Base-by-base conservation (phyloP, 805 yeast species). In the Scheffersomyces spartinae region DNA sequence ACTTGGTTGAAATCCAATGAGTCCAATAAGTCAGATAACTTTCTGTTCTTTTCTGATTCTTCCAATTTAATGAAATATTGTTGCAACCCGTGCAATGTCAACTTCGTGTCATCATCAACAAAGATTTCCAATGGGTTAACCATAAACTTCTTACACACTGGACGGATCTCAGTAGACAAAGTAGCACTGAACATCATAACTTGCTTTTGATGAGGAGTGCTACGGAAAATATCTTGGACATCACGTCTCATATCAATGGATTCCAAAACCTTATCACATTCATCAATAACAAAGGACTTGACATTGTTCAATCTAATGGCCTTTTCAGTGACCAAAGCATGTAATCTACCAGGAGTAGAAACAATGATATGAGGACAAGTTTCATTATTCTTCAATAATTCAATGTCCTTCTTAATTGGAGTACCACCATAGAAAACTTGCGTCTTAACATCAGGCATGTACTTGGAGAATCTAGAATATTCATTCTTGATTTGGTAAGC, bases 111-210 rank as follows among this genome's bases (percentile, higher is more conserved):
- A 55, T 91, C 95, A 55, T 91, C 98, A 36, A 88, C 97, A 50
- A 80, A 88, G 42, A 88, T 84, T 65, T 88, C 98, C 55, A 91
- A 71, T 39, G 98, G 97, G 45, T 82, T 85, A 63, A 88, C 95
- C 86, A 91, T 82, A 65, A 91, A 88, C 64, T 88, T 85, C 68
- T 86, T 88, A 68, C 96, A 88, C 32, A 91, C 75, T 35, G 95
- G 95, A 58, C 95, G 81, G 47, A 88, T 84, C 51, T 88, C 97
- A 51, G 73, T 82, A 24, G 94, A 75, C 44, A 88, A 69, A 29
- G 98, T 88, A 39, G 98, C 98, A 33, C 95, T 81, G 60, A 88
- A 88, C 95, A 88, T 88, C 97, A 91, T 86, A 30, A 91, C 97
- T 66, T 88, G 98, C 62, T 88, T 88, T 55, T 88, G 95, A 61